Evolutionary conservation across 164 flowering plant genomes (phyloP).

Genomic region (Piper betle): DNA sequence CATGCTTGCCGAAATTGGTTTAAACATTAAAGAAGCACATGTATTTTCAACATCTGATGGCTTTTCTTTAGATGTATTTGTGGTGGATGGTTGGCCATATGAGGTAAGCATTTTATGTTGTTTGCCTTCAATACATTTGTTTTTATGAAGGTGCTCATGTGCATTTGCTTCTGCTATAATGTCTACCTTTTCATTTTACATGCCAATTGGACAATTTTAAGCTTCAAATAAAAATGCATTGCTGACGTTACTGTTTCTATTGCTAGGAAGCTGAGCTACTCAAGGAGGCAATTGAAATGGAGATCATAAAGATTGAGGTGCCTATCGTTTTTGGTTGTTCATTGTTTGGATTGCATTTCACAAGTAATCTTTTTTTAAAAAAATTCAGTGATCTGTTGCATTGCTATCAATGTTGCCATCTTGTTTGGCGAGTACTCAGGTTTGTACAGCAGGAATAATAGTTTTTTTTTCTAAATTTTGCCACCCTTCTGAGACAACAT

Average conservation of each 20-base stretch:
- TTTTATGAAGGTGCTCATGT: neutral
- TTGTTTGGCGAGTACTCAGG: no score
- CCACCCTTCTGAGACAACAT: no score
- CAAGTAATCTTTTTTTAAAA: no score
- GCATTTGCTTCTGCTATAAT: neutral
- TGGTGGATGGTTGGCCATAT: slow-evolving; percentile 83
- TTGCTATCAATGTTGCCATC: no score
- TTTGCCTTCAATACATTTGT: no score
- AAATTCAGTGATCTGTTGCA: no score
- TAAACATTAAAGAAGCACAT: slow-evolving; percentile 96
- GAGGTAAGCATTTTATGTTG: slow-evolving; percentile 36
- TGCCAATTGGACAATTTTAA: no score
- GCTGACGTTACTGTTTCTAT: neutral
- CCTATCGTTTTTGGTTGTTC: neutral
- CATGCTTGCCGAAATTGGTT: slow-evolving; percentile 72
- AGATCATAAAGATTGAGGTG: slow-evolving; percentile 38
- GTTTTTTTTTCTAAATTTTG: no score
- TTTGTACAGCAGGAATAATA: no score
- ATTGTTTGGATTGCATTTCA: neutral
- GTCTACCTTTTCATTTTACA: no score
- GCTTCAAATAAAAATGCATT: neutral
- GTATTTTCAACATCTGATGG: slow-evolving; percentile 96
- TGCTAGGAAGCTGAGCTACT: slow-evolving; percentile 41
- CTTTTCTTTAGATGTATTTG: slow-evolving; percentile 90
- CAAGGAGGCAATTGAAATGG: slow-evolving; percentile 24